Conservation (phyloP, 805 yeast species). For the Kuraishia piskuri region DNA sequence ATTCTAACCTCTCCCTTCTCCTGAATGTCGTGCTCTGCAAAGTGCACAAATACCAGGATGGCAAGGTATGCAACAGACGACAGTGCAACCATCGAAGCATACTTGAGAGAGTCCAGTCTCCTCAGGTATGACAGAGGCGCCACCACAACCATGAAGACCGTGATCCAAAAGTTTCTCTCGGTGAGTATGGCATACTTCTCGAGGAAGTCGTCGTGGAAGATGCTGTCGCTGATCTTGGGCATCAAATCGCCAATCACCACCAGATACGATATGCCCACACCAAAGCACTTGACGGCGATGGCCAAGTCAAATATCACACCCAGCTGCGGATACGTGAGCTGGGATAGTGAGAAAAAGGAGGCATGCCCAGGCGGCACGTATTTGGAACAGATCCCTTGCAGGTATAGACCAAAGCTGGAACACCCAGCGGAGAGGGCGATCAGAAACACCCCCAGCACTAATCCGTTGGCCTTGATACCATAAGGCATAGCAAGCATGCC, state of each 20-base stretch:
- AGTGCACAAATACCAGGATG: slow-evolving; percentile 67
- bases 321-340: slow-evolving; percentile 50
- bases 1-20: slow-evolving; percentile 42
- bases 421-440: slow-evolving; percentile 34
- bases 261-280: slow-evolving; percentile 59
- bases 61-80: slow-evolving; percentile 74
- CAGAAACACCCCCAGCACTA: slow-evolving; percentile 31
- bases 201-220: slow-evolving; percentile 13
- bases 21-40: slow-evolving; percentile 45
- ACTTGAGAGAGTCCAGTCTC: slow-evolving; percentile 73
- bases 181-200: slow-evolving; percentile 15
- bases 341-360: slow-evolving; percentile 57
- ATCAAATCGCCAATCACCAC: slow-evolving; percentile 65
- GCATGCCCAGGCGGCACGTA: slow-evolving; percentile 52
- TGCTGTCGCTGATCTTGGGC: slow-evolving; percentile 44
- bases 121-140: slow-evolving; percentile 65
- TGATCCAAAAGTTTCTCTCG: slow-evolving; percentile 52
- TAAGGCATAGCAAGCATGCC: slow-evolving; percentile 69
- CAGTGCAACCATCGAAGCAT: slow-evolving; percentile 78
- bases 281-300: slow-evolving; percentile 63
- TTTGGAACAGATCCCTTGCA: slow-evolving; percentile 50
- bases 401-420: slow-evolving; percentile 51
- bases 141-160: slow-evolving; percentile 45
- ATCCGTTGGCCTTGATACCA: slow-evolving; percentile 46
- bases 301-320: slow-evolving; percentile 59